Conservation (phyloP, 768 basidiomycete species). For the Lentinula raphanica region DNA sequence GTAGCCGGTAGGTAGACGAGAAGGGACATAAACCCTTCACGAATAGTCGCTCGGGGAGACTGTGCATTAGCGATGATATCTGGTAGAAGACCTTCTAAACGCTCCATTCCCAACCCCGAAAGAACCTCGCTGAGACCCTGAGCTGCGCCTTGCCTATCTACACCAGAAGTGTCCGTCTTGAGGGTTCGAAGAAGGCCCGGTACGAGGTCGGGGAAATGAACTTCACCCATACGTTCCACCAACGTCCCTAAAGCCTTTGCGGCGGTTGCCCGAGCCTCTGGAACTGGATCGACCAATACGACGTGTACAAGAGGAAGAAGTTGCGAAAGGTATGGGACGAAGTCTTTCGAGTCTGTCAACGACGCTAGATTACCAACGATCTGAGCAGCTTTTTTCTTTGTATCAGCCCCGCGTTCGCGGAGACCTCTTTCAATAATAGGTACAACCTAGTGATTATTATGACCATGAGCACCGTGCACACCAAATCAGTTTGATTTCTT, state of each 20-base stretch:
- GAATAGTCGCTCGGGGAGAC: slow-evolving; percentile 83
- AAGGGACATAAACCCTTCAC: slow-evolving; percentile 98
- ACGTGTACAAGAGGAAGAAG: slow-evolving; percentile 87
- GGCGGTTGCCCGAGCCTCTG: slow-evolving; percentile 94
- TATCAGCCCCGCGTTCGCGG: slow-evolving; percentile 87
- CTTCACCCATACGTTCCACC: slow-evolving; percentile 93
- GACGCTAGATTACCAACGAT: slow-evolving; percentile 97
- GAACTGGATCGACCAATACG: slow-evolving; percentile 94
- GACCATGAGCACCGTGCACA: neutral
- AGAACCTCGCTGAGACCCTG: slow-evolving; percentile 96
- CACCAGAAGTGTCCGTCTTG: slow-evolving; percentile 89
- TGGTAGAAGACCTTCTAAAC: slow-evolving; percentile 88
- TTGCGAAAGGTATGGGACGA: slow-evolving; percentile 87
- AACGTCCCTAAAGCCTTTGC: slow-evolving; percentile 94
- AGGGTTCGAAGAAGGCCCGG: slow-evolving; percentile 83
- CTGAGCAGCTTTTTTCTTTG: slow-evolving; percentile 92
- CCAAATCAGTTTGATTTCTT: slow-evolving; percentile 20
- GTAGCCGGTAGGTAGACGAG: slow-evolving; percentile 94
- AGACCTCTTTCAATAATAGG: slow-evolving; percentile 94
- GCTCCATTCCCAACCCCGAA: slow-evolving; percentile 95
- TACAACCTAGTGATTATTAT: slow-evolving; percentile 54
- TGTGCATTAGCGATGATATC: slow-evolving; percentile 91
- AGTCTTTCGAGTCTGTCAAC: slow-evolving; percentile 84
- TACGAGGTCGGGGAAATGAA: slow-evolving; percentile 93
- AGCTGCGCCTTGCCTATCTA: slow-evolving; percentile 96